Conservation (phyloP, 768 basidiomycete species). For the Sporobolomyces roseus region DNA sequence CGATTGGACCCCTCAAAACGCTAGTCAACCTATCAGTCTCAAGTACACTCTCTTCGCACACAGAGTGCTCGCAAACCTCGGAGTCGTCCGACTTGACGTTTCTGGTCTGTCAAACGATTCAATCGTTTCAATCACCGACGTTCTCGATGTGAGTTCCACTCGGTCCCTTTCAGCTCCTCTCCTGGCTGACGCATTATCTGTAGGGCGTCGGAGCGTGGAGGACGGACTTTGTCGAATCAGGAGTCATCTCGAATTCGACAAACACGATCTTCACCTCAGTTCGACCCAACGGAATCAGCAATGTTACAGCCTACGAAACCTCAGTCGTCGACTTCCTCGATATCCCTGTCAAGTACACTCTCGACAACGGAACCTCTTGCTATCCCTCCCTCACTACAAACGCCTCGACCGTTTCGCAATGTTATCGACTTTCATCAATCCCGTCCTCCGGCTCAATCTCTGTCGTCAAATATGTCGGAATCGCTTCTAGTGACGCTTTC, state of each 20-base stretch:
- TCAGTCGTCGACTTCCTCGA: constrained; percentile 15
- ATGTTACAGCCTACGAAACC: constrained; percentile 37
- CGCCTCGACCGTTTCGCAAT: constrained; percentile 28
- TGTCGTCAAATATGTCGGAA: constrained; percentile 38
- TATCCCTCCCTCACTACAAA: constrained; percentile 14
- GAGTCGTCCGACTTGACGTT: constrained; percentile 23
- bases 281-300: constrained; percentile 30
- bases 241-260: constrained; percentile 8
- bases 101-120: background rate
- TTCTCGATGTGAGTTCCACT: constrained; percentile 29
- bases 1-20: constrained; percentile 11
- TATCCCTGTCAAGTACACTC: background rate
- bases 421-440: constrained; percentile 20
- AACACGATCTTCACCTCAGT: constrained; percentile 32
- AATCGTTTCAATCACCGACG: constrained; percentile 31
- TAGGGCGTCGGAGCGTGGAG: constrained; percentile 37
- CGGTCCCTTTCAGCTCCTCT: background rate
- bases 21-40: background rate
- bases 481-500: constrained; percentile 37
- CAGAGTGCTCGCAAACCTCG: constrained; percentile 24
- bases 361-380: constrained; percentile 17
- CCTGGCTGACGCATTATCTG: no score
- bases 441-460: constrained; percentile 18
- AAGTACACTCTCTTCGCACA: constrained; percentile 35
- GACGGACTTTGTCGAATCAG: constrained; percentile 20